Conservation (phyloP, 2,329 filamentous ascomycete species). For the Cercospora canescens region DNA sequence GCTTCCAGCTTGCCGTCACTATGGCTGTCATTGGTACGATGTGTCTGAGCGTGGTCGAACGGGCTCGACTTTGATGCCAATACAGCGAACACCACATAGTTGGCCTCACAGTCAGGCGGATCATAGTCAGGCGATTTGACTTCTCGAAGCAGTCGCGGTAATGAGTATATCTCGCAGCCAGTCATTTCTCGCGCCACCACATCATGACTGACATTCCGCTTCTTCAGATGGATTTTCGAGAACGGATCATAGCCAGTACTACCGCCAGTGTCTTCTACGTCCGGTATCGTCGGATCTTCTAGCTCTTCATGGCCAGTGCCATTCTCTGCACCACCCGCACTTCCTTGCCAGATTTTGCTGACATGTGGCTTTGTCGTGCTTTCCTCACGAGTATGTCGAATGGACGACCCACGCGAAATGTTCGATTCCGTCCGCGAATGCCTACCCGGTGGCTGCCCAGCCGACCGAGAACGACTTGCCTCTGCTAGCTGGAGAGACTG, state of each 20-base stretch:
- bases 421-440: neutral
- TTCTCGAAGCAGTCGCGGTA: constrained; percentile 77
- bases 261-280: constrained; percentile 17
- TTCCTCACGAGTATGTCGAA: constrained; percentile 12
- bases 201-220: constrained; percentile 77
- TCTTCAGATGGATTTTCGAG: constrained; percentile 80
- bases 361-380: neutral
- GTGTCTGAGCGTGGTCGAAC: constrained; percentile 56
- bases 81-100: constrained; percentile 86
- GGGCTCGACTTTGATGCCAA: constrained; percentile 87
- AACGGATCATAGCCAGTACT: constrained; percentile 75
- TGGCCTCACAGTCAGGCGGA: constrained; percentile 77
- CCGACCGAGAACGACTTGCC: neutral
- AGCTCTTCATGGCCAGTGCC: constrained; percentile 21
- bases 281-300: constrained; percentile 20
- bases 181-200: constrained; percentile 76
- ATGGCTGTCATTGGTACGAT: constrained; percentile 49
- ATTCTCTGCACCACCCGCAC: constrained; percentile 12
- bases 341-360: constrained; percentile 12
- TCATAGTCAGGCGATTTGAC: constrained; percentile 83
- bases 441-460: neutral
- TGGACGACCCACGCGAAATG: constrained; percentile 17
- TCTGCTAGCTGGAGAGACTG: neutral
- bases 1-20: constrained; percentile 51
- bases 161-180: constrained; percentile 72